Percentiles rank a stretch among this genome's conserved stretches.
phyloP scores from a whole-genome alignment of 495 filamentous ascomycete genomes.

The Chlorociboria aeruginascens region DNA sequence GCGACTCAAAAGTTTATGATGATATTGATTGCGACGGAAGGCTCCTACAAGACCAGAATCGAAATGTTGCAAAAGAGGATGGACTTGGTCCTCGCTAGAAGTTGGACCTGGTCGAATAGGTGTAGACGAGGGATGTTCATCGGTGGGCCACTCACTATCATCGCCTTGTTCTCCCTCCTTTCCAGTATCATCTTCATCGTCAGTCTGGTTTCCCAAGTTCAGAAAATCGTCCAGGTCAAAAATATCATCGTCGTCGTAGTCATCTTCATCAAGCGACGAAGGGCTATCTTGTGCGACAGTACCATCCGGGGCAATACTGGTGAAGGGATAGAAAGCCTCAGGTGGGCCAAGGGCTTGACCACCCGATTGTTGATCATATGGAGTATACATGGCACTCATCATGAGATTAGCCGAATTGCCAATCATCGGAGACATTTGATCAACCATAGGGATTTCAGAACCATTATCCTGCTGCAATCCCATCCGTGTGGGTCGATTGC shows the following conservation, averaged over 20 bases:
- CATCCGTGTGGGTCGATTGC: neutral
- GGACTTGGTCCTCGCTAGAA: slow-evolving; percentile 37
- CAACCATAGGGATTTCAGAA: slow-evolving; percentile 18
- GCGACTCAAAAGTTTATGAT: slow-evolving; percentile 55
- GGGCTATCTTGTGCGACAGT: slow-evolving; percentile 25
- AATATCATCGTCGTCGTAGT: slow-evolving; percentile 53
- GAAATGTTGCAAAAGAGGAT: slow-evolving; percentile 54
- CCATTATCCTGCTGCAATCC: slow-evolving; percentile 23
- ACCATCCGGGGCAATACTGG: slow-evolving; percentile 44
- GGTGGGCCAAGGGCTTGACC: slow-evolving; percentile 60
- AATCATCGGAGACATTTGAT: slow-evolving; percentile 46
- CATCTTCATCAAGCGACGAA: slow-evolving; percentile 33
- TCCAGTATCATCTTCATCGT: slow-evolving; percentile 30
- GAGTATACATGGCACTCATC: slow-evolving; percentile 54
- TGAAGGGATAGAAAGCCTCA: slow-evolving; percentile 64
- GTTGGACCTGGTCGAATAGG: slow-evolving; percentile 37
- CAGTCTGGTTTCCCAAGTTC: slow-evolving; percentile 48
- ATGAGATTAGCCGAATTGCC: slow-evolving; percentile 61
- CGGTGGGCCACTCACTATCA: slow-evolving; percentile 20
- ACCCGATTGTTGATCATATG: slow-evolving; percentile 39
- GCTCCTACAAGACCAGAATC: slow-evolving; percentile 56
- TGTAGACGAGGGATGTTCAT: slow-evolving; percentile 34
- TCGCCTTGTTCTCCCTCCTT: slow-evolving; percentile 14
- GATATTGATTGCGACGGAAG: slow-evolving; percentile 68
- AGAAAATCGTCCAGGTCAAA: slow-evolving; percentile 62